Evolutionary conservation across 768 basidiomycete species (phyloP), one percentile per base, ranked within the genome.

Genomic region (Naganishia antarctica): DNA sequence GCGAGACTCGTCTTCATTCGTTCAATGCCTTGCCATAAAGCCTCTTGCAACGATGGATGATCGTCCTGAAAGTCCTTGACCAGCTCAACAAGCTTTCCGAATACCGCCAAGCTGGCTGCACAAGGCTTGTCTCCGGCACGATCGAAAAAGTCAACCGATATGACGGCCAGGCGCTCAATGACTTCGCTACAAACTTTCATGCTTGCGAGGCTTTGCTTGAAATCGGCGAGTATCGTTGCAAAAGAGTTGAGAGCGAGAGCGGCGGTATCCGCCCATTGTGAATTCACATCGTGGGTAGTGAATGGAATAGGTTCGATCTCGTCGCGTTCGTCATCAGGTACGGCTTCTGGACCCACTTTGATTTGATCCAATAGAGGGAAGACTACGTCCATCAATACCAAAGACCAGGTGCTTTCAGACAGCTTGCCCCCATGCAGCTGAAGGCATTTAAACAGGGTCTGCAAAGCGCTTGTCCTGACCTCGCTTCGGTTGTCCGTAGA

Each of bases 381-480:
- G n/a, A 64, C 29, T 65, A 91, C 91, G 60, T 89, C 85, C 44
- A 88, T 85, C 43, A 59, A 8, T 13, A 66, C 49, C 11, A 40
- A 18, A 6, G 48, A 21, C 94, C 94, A 99, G 0, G 88, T 89
- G 6, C 86, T 86, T 41, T 83, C 73, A 70, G 86, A 88, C 53
- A 99, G 80, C 0, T 87, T 90, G 8, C 86, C 85, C 1, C 94
- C 94, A 73, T 99, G 97, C 11, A 97, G 81, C 76, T 94, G 91
- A 80, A 97, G 84, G 1, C 91, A 90, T 50, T 93, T 83, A 79
- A 96, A 98, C 60, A 99, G 75, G 1, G 93, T 97, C 77, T 96
- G 92, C 47, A 97, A 93, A 11, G 94, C 92, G 0, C 91, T 91
- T 68, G 89, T 88, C 18, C 93, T 84, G 0, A 94, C 91, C 73